Conservation (phyloP, 768 basidiomycete species). For the Russula lepida region DNA sequence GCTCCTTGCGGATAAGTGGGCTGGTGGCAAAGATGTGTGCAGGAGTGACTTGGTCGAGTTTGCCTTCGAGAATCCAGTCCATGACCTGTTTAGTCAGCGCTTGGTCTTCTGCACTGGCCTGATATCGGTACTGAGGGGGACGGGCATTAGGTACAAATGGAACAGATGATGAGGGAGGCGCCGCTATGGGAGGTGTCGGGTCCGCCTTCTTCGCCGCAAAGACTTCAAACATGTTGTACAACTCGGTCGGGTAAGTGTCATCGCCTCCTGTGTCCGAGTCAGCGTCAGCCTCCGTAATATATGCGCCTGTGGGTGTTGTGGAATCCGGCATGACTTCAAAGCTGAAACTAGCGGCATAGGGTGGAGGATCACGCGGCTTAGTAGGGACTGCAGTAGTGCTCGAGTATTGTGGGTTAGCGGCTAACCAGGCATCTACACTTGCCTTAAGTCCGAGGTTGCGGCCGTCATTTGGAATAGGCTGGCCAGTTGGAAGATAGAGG, state of each 20-base stretch:
- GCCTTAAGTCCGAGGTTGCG: neutral
- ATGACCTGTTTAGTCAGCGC: neutral
- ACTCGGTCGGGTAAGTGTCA: neutral
- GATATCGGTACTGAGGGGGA: neutral
- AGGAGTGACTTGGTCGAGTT: neutral
- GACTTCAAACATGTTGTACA: neutral
- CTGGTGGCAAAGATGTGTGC: neutral
- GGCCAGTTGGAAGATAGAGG: neutral
- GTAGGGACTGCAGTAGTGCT: neutral
- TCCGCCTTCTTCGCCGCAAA: neutral
- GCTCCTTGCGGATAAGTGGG: neutral
- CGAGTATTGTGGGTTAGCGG: neutral
- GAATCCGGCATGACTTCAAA: neutral
- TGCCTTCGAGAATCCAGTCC: neutral
- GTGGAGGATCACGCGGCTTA: neutral
- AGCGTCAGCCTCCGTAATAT: neutral
- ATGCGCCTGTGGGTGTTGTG: neutral
- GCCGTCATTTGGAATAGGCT: neutral
- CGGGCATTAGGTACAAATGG: neutral
- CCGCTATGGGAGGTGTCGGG: neutral
- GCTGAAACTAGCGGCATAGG: neutral
- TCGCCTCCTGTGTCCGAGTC: neutral
- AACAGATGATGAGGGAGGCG: neutral
- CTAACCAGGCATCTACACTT: neutral
- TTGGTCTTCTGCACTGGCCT: neutral